phyloP scores from a whole-genome alignment of 1,284 basidiomycete genomes.

The Ustilago tritici region DNA sequence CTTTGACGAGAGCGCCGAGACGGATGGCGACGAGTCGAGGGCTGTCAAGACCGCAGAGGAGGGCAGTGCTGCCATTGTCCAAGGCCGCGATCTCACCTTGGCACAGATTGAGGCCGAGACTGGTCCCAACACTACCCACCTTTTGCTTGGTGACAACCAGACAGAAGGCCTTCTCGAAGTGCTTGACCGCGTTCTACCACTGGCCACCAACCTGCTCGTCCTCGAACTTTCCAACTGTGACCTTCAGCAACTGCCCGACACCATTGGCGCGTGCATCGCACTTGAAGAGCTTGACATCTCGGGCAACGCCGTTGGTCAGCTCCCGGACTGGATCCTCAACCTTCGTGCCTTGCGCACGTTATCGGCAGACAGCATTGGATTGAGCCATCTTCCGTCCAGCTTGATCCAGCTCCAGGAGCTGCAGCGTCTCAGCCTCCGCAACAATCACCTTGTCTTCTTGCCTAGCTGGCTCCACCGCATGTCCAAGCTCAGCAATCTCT shows the following conservation, averaged over 20 bases:
- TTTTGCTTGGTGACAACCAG: slow-evolving; percentile 43
- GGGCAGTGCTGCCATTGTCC: slow-evolving; percentile 49
- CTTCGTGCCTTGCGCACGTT: slow-evolving; percentile 84
- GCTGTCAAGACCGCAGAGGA: slow-evolving; percentile 50
- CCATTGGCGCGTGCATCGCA: slow-evolving; percentile 79
- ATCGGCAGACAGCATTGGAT: slow-evolving; percentile 86
- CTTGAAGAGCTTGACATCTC: slow-evolving; percentile 96
- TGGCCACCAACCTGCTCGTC: slow-evolving; percentile 52
- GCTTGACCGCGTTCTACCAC: slow-evolving; percentile 45
- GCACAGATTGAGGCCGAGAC: slow-evolving; percentile 45
- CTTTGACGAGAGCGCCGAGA: slow-evolving; percentile 47
- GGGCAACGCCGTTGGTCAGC: slow-evolving; percentile 79
- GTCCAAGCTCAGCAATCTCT: slow-evolving; percentile 82
- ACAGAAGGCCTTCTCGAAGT: slow-evolving; percentile 25
- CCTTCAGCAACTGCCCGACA: slow-evolving; percentile 82
- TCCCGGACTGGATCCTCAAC: slow-evolving; percentile 76
- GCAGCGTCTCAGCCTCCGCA: slow-evolving; percentile 86
- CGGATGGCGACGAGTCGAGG: slow-evolving; percentile 40
- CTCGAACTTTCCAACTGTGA: slow-evolving; percentile 76
- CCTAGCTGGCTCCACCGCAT: slow-evolving; percentile 93
- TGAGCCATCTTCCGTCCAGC: slow-evolving; percentile 76
- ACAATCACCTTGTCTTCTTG: slow-evolving; percentile 87
- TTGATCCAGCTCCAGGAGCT: slow-evolving; percentile 75
- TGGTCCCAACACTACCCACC: slow-evolving; percentile 49
- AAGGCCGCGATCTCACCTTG: slow-evolving; percentile 32